phyloP scores from a whole-genome alignment of 2,329 filamentous ascomycete genomes.

The Botrytis byssoidea region DNA sequence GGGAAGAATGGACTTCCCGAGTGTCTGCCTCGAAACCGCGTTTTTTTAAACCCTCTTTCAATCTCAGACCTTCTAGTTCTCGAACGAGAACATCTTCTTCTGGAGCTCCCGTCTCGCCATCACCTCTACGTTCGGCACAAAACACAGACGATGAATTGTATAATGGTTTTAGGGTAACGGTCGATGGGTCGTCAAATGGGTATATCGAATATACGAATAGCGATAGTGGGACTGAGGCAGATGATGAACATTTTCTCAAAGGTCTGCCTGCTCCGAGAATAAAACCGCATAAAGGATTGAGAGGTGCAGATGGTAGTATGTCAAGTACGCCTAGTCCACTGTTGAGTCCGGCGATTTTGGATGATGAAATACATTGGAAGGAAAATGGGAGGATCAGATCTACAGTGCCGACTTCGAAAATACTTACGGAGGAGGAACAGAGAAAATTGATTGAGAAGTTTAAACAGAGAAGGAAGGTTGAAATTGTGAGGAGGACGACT shows the following conservation, averaged over 20 bases:
- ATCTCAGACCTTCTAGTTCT: background rate
- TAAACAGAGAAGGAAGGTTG: conserved; percentile 46
- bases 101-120: conserved; percentile 26
- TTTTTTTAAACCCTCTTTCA: background rate
- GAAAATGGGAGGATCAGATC: conserved; percentile 24
- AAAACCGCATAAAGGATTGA: conserved; percentile 73
- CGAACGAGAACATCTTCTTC: background rate
- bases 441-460: conserved; percentile 39
- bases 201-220: conserved; percentile 55
- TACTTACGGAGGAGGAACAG: conserved; percentile 25
- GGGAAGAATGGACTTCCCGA: background rate
- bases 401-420: background rate
- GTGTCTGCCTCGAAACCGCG: background rate
- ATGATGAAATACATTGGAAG: conserved; percentile 39
- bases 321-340: conserved; percentile 57
- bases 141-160: conserved; percentile 39
- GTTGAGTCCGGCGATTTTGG: conserved; percentile 48
- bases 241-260: conserved; percentile 87
- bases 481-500: conserved; percentile 51
- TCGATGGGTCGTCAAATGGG: conserved; percentile 18
- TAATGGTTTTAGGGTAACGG: conserved; percentile 25
- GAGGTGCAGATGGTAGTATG: conserved; percentile 55
- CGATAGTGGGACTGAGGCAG: conserved; percentile 91
- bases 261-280: conserved; percentile 77
- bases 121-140: conserved; percentile 33